Conservation (phyloP, 164 flowering plant genomes). For the Kingdonia uniflora region DNA sequence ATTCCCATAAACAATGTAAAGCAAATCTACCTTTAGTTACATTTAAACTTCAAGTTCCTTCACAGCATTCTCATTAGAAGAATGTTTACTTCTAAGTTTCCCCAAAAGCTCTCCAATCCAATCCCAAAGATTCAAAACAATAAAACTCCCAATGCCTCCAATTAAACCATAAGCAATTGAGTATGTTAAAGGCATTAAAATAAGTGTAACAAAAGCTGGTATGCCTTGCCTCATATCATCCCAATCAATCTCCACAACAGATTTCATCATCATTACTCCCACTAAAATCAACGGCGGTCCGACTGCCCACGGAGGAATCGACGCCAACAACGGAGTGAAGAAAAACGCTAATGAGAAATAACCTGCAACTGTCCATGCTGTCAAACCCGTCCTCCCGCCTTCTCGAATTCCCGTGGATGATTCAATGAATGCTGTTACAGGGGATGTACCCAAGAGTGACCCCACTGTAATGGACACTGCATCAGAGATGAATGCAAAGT, state of each 20-base stretch:
- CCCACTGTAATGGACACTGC: slow-evolving; percentile 74
- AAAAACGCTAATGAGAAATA: slow-evolving; percentile 68
- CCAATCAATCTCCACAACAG: slow-evolving; percentile 86
- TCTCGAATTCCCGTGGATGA: slow-evolving; percentile 86
- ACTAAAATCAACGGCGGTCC: slow-evolving; percentile 90
- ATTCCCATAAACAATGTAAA: no score
- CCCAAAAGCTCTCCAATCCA: slow-evolving; percentile 30
- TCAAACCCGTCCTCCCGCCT: slow-evolving; percentile 85
- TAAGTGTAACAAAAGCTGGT: slow-evolving; percentile 74
- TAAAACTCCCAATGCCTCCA: slow-evolving; percentile 72
- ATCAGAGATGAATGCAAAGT: slow-evolving; percentile 86
- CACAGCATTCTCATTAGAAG: no score
- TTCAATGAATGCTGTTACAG: slow-evolving; percentile 76
- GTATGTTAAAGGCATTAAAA: slow-evolving; percentile 79
- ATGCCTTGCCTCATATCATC: slow-evolving; percentile 70
- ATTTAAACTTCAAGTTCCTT: no score
- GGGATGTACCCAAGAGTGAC: slow-evolving; percentile 76
- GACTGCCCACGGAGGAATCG: slow-evolving; percentile 97
- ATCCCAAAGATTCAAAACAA: slow-evolving; percentile 59
- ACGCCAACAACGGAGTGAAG: slow-evolving; percentile 81
- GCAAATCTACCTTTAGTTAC: no score
- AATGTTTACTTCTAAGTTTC: slow-evolving; percentile 3
- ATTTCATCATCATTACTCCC: slow-evolving; percentile 89
- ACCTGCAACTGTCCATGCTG: slow-evolving; percentile 65
- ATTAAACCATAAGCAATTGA: slow-evolving; percentile 84